Percentiles rank a stretch among this genome's conserved stretches.
Evolutionary conservation across 2,329 filamentous ascomycete genomes (phyloP).

Genomic region (Talaromyces islandicus): DNA sequence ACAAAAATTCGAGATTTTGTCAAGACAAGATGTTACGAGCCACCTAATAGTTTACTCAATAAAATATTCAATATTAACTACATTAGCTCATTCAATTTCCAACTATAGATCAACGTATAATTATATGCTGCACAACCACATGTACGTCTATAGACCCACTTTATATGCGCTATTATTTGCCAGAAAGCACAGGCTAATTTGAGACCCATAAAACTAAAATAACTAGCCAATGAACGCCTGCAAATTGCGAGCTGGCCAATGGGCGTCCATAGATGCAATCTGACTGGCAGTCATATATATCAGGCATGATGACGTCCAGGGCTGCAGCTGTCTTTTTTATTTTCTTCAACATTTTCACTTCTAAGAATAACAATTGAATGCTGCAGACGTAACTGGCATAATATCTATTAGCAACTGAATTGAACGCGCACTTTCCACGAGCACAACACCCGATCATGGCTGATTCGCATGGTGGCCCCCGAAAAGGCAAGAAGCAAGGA

Average conservation of each 20-base stretch:
- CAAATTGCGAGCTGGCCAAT: neutral
- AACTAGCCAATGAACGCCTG: neutral
- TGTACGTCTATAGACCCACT: neutral
- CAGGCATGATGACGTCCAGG: neutral
- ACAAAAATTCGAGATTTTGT: too few species aligned
- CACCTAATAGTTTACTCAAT: too few species aligned
- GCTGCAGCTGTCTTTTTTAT: neutral
- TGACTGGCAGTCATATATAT: neutral
- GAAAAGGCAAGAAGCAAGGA: neutral
- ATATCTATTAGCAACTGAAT: neutral
- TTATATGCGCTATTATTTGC: neutral
- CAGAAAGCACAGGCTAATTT: neutral
- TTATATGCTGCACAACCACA: too few species aligned
- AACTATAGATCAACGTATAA: too few species aligned
- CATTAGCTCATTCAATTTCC: too few species aligned
- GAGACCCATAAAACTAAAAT: neutral
- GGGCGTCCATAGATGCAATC: neutral
- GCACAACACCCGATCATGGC: neutral
- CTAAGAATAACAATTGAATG: neutral
- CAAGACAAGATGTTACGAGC: too few species aligned
- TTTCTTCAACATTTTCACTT: neutral
- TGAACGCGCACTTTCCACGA: neutral
- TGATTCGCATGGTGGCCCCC: neutral
- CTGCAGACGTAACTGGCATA: neutral
- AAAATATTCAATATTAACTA: too few species aligned